phyloP scores from a whole-genome alignment of 2,329 filamentous ascomycete genomes.

The Aureobasidium vineae region DNA sequence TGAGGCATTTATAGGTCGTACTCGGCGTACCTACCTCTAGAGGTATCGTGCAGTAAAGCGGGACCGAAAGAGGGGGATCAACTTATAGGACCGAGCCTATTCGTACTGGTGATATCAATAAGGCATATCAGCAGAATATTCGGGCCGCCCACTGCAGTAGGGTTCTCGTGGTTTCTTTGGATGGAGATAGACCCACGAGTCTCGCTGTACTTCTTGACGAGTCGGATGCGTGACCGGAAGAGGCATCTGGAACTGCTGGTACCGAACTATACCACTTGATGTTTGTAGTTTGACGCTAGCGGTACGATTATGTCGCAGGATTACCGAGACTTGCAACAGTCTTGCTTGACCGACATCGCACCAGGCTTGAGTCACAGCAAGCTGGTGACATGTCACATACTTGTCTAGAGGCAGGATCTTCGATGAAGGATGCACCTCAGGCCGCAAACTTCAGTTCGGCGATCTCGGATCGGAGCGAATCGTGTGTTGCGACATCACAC shows the following conservation, averaged over 20 bases:
- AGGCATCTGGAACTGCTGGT: background rate
- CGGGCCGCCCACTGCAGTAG: background rate
- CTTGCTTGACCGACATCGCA: conserved; percentile 8
- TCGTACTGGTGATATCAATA: background rate
- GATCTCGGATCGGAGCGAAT: background rate
- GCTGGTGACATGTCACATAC: background rate
- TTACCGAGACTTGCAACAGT: background rate
- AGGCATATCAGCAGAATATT: background rate
- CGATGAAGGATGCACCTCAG: background rate
- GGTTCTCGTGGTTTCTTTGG: background rate
- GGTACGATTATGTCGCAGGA: background rate
- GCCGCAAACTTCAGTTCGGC: background rate
- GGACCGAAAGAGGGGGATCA: conserved; percentile 13
- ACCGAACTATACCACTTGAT: background rate
- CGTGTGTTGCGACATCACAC: background rate
- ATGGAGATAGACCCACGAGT: background rate
- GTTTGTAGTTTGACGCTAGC: background rate
- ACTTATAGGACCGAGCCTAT: background rate
- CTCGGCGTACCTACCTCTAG: conserved; percentile 23
- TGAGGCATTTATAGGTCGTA: conserved; percentile 14
- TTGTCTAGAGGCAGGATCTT: background rate
- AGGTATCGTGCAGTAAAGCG: conserved; percentile 16
- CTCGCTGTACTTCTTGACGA: background rate
- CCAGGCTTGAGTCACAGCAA: background rate
- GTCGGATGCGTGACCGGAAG: background rate